Evolutionary conservation across 148 eudicot species (phyloP).

Genomic region (Tetragonia tetragonoides): DNA sequence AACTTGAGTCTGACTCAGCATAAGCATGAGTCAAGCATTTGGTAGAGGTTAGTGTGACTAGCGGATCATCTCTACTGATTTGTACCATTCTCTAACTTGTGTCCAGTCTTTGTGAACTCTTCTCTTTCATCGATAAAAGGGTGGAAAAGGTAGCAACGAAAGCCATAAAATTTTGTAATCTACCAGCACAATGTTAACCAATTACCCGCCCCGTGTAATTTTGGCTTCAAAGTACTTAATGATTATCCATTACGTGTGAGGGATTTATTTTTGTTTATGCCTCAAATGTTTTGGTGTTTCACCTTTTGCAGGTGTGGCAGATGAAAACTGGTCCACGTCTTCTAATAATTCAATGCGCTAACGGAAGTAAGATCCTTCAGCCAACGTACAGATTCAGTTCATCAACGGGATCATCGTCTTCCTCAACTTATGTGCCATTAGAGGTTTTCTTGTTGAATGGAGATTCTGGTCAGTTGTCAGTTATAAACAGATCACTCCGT

Average conservation of each 20-base stretch:
- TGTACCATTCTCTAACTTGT: not conserved
- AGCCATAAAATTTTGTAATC: not conserved
- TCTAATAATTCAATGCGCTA: slow-evolving; percentile 62
- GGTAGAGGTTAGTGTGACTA: too few relatives aligned
- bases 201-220: not conserved
- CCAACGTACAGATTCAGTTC: slow-evolving; percentile 86
- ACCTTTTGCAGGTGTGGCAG: slow-evolving; percentile 74
- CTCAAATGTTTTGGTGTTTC: not conserved
- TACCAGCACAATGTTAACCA: too few relatives aligned
- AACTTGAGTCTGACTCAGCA: too few relatives aligned
- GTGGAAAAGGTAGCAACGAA: not conserved
- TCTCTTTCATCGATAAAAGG: not conserved
- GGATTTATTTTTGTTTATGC: not conserved
- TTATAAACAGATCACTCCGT: slow-evolving; percentile 51
- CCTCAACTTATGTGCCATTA: slow-evolving; percentile 63
- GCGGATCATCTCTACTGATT: not conserved
- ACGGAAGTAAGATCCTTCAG: slow-evolving; percentile 89
- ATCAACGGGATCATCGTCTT: slow-evolving; percentile 40
- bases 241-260: not conserved
- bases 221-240: not conserved
- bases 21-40: too few relatives aligned
- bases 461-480: slow-evolving; percentile 85
- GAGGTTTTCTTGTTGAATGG: slow-evolving; percentile 87
- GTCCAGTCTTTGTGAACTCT: not conserved
- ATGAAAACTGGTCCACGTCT: slow-evolving; percentile 93